Evolutionary conservation across 1,139 yeast genomes (phyloP).

Genomic region (Zygosaccharomyces sapae): DNA sequence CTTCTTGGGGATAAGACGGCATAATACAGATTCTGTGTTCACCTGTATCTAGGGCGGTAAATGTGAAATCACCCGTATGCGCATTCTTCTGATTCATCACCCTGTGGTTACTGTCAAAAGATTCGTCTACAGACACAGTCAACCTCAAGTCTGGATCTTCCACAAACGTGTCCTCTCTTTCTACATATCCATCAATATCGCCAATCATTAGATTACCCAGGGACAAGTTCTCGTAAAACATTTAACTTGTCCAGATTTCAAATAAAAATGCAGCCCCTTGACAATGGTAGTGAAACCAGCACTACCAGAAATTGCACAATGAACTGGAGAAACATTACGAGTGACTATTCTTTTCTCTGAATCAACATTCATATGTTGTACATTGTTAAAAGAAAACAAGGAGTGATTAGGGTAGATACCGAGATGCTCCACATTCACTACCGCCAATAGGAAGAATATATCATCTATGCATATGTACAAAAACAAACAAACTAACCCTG

Average conservation of each 20-base stretch:
- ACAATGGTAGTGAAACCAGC: neutral
- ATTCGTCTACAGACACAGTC: slow-evolving; percentile 49
- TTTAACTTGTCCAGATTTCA: slow-evolving; percentile 33
- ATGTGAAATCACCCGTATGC: slow-evolving; percentile 54
- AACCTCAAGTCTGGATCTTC: slow-evolving; percentile 39
- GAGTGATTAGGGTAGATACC: neutral
- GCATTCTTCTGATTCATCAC: slow-evolving; percentile 53
- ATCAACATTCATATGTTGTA: neutral
- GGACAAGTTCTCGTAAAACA: slow-evolving; percentile 56
- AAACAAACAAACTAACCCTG: slow-evolving; percentile 2
- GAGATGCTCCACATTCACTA: neutral
- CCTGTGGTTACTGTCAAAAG: slow-evolving; percentile 53
- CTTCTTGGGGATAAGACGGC: slow-evolving; percentile 46
- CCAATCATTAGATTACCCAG: slow-evolving; percentile 51
- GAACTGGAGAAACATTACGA: neutral
- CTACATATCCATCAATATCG: slow-evolving; percentile 37
- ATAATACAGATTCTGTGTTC: slow-evolving; percentile 60
- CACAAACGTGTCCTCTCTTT: slow-evolving; percentile 37
- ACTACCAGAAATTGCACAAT: neutral
- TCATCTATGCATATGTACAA: neutral
- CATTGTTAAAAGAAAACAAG: neutral
- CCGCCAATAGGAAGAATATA: neutral
- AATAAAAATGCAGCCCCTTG: slow-evolving; percentile 34
- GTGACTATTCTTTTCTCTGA: neutral
- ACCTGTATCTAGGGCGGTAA: slow-evolving; percentile 57